A percentile compares a stretch with the other conserved stretches of the same genome.
Conservation (phyloP, 495 filamentous ascomycete genomes). For the Neurospora sp. region DNA sequence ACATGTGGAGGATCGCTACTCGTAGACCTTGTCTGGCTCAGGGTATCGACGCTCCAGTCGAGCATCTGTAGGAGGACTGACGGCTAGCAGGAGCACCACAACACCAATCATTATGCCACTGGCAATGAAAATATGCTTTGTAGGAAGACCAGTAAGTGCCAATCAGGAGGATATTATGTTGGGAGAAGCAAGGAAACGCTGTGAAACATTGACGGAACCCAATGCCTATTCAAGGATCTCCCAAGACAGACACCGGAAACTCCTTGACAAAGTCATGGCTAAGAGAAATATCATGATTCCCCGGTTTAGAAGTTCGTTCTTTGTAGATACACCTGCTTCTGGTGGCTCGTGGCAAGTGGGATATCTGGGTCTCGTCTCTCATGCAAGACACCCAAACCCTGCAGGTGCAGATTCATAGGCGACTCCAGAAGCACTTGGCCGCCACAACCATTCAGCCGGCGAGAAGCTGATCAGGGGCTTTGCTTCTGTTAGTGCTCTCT, state of each 20-base stretch:
- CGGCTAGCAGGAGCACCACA: neutral
- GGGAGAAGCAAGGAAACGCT: conserved; percentile 3
- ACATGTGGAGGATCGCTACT: neutral
- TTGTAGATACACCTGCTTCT: neutral
- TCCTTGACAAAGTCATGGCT: neutral
- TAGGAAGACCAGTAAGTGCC: neutral
- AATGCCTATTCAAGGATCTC: neutral
- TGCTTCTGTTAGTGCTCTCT: neutral
- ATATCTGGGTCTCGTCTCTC: neutral
- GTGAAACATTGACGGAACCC: conserved; percentile 1
- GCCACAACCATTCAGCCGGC: neutral
- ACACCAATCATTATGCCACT: neutral
- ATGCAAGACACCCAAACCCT: neutral
- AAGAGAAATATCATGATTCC: neutral
- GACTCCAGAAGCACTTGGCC: neutral
- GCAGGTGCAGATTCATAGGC: neutral
- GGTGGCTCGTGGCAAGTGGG: neutral
- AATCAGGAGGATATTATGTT: neutral
- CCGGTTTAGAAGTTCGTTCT: neutral
- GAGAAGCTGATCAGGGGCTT: neutral
- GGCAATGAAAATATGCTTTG: neutral
- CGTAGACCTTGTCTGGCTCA: neutral
- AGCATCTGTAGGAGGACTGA: neutral
- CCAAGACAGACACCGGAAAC: conserved; percentile 3
- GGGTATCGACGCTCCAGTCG: neutral